Conservation (phyloP, 371 early-diverging fungal species). For the Amoeboaphelidium protococcarum region DNA sequence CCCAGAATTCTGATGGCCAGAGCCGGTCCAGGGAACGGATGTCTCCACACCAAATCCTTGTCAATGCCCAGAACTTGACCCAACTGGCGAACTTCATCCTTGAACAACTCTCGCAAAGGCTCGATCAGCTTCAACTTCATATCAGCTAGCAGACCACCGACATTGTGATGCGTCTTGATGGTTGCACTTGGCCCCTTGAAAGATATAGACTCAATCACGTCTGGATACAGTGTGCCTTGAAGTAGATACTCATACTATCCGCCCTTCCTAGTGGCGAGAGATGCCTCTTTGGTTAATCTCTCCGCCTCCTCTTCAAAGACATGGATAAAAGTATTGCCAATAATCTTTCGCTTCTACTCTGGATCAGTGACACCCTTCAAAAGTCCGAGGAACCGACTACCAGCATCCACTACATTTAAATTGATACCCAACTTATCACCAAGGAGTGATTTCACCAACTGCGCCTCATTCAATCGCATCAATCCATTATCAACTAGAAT, state of each 20-base stretch:
- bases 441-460: slow-evolving; percentile 45
- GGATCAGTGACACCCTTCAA: slow-evolving; percentile 79
- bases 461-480: slow-evolving; percentile 87
- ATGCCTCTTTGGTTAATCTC: slow-evolving; percentile 39
- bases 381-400: slow-evolving; percentile 56
- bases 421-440: slow-evolving; percentile 75
- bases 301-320: slow-evolving; percentile 83
- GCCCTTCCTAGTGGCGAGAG: no score
- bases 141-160: slow-evolving; percentile 78
- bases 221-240: slow-evolving; percentile 92
- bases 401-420: slow-evolving; percentile 69
- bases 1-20: slow-evolving; percentile 89
- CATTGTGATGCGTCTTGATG: slow-evolving; percentile 96
- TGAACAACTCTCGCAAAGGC: slow-evolving; percentile 89
- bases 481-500: slow-evolving; percentile 93
- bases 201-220: slow-evolving; percentile 89
- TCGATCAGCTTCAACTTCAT: slow-evolving; percentile 92
- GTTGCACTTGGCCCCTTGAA: slow-evolving; percentile 95
- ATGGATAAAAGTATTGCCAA: slow-evolving; percentile 90
- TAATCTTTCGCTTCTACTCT: slow-evolving; percentile 88
- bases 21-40: slow-evolving; percentile 96
- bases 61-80: slow-evolving; percentile 63
- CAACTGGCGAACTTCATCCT: slow-evolving; percentile 83
- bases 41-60: slow-evolving; percentile 88
- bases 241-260: slow-evolving; percentile 70